Evolutionary conservation across 1,284 basidiomycete genomes (phyloP).

Genomic region (Ustilago vetiveriae): DNA sequence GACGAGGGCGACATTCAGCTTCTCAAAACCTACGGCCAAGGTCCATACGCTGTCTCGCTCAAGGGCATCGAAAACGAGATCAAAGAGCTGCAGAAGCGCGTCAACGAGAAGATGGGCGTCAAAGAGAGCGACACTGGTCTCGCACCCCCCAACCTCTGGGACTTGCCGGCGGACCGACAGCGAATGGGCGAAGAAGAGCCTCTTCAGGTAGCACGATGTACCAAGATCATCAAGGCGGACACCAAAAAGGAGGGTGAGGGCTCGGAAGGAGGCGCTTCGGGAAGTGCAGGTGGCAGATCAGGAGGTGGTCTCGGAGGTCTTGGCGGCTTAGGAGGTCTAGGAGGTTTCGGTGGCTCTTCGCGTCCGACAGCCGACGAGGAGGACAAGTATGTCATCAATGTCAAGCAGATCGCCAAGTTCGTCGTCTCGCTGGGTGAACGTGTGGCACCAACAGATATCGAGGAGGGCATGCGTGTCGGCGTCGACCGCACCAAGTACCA

Average conservation of each 20-base stretch:
- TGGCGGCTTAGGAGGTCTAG: slow-evolving; percentile 51
- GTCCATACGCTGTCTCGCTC: slow-evolving; percentile 88
- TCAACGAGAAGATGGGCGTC: slow-evolving; percentile 95
- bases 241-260: slow-evolving; percentile 37
- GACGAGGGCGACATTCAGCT: slow-evolving; percentile 99
- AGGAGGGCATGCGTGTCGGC: slow-evolving; percentile 99
- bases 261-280: slow-evolving; percentile 29
- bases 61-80: slow-evolving; percentile 93
- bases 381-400: slow-evolving; percentile 98
- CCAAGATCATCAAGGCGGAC: slow-evolving; percentile 85
- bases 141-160: slow-evolving; percentile 95
- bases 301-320: slow-evolving; percentile 47
- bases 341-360: slow-evolving; percentile 38
- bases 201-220: slow-evolving; percentile 95
- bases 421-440: slow-evolving; percentile 96
- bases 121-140: slow-evolving; percentile 99
- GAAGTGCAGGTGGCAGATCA: slow-evolving; percentile 23
- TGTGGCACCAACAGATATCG: slow-evolving; percentile 96
- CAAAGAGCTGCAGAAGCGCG: slow-evolving; percentile 94
- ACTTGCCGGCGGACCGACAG: slow-evolving; percentile 72
- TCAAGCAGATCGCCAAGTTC: slow-evolving; percentile 99
- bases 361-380: slow-evolving; percentile 86
- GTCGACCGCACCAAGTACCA: slow-evolving; percentile 96
- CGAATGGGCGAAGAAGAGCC: slow-evolving; percentile 93
- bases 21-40: slow-evolving; percentile 99